Conservation (phyloP, 306 rosid genomes). For the Dalbergia oliveri region DNA sequence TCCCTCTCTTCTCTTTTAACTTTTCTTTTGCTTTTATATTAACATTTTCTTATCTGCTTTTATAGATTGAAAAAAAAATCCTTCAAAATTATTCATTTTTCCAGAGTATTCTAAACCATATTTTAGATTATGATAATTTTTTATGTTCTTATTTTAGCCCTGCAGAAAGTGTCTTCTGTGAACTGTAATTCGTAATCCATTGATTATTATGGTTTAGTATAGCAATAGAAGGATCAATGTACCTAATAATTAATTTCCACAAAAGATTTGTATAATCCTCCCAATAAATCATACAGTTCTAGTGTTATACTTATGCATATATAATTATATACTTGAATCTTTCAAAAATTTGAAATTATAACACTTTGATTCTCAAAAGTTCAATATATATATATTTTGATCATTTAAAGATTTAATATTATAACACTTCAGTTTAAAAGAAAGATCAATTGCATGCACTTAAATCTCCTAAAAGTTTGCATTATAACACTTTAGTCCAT, state of each 20-base stretch:
- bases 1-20: background rate
- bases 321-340: too few species aligned
- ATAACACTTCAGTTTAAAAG: too few species aligned
- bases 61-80: background rate
- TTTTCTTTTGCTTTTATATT: background rate
- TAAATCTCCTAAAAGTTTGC: too few species aligned
- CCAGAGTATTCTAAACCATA: background rate
- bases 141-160: background rate
- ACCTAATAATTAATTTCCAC: background rate
- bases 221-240: background rate
- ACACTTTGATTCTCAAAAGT: too few species aligned
- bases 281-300: background rate
- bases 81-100: background rate
- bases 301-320: too few species aligned
- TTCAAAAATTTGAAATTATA: too few species aligned
- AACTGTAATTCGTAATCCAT: background rate
- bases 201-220: background rate
- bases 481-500: too few species aligned
- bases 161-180: too few species aligned
- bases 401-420: too few species aligned
- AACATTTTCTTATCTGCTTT: background rate
- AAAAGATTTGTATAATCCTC: background rate
- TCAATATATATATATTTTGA: too few species aligned
- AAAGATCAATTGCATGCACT: too few species aligned
- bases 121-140: background rate